These are phyloP conservation scores for Kitagawia praeruptora DNA, from an alignment of 129 eudicot genomes.

Conservation along the genomic window DNA sequence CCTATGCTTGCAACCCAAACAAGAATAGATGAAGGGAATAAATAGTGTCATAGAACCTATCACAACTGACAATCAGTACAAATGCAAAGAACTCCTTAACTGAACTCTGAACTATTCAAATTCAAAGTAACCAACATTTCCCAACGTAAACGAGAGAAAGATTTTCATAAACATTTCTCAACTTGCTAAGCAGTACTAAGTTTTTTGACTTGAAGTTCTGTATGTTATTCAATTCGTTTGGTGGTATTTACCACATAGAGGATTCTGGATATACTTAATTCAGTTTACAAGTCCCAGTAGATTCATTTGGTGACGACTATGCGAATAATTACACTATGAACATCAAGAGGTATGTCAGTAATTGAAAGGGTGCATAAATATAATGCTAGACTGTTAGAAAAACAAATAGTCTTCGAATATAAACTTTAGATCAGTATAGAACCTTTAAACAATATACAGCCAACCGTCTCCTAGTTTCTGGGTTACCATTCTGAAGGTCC, in stretches of 20 bases:
- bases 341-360: neutral
- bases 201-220: neutral
- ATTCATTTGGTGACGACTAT: neutral
- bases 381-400: neutral
- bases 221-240: neutral
- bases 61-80: neutral
- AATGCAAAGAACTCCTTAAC: neutral
- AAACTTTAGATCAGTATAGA: neutral
- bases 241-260: too few species aligned
- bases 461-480: slow-evolving; percentile 95
- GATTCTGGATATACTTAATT: neutral
- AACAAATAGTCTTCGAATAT: neutral
- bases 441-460: slow-evolving; percentile 99
- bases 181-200: neutral
- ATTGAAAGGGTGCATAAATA: neutral
- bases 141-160: neutral
- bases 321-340: neutral
- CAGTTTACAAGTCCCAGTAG: neutral
- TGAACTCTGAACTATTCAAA: neutral
- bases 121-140: neutral
- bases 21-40: neutral
- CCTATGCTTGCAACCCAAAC: too few species aligned
- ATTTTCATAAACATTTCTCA: neutral
- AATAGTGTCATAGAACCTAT: neutral
- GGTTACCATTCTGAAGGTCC: slow-evolving; percentile 91